Evolutionary conservation across 2,329 filamentous ascomycete species (phyloP), one percentile per base, ranked within the genome.

Genomic region (Cladophialophora carrionii): DNA sequence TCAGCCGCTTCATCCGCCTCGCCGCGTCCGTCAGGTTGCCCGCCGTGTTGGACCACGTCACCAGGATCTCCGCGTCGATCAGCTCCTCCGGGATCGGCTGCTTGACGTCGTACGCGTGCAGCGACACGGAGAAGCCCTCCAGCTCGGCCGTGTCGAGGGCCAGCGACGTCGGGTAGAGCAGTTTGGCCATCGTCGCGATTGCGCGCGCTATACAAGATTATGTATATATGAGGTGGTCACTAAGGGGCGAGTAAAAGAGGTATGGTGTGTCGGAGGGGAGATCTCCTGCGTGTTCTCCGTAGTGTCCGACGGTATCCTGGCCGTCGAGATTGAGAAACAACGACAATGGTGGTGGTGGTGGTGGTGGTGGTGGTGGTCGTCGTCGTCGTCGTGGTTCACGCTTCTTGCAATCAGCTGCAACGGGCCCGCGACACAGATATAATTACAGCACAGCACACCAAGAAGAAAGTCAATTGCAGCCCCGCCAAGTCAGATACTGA

Each of bases 141-240:
- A 88, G 80, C 72, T 77, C 79, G 66, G 80, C 68, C 65, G 82
- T 72, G 78, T 88, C 81, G 74, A 88, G 81, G 60, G 78, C 78
- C 67, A 88, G 80, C 2, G 86, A 88, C 62, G 84, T 88, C 57
- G 87, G 87, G 78, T 88, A 88, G 69, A 88, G 85, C 70, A 89
- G 84, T 79, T 89, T 89, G 85, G 70, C 43, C 34, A 48, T 57
- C 22, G 5, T 48, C 43, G 14, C 2, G 5, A 12, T 5, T n/a
- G 37, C n/a, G n/a, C n/a, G 14, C 37, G 14, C n/a, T n/a, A n/a
- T n/a, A n/a, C n/a, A n/a, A n/a, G 37, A 1, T 6, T 6, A 6
- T 14, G 34, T 4, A 34, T 12, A 9, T 14, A 12, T 12, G 34
- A 37, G 34, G 4, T 14, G 34, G 34, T 37, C 14, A 2, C 14